Evolutionary conservation across 371 early-diverging fungal genomes (phyloP).

Genomic region (Mortierella sp.): DNA sequence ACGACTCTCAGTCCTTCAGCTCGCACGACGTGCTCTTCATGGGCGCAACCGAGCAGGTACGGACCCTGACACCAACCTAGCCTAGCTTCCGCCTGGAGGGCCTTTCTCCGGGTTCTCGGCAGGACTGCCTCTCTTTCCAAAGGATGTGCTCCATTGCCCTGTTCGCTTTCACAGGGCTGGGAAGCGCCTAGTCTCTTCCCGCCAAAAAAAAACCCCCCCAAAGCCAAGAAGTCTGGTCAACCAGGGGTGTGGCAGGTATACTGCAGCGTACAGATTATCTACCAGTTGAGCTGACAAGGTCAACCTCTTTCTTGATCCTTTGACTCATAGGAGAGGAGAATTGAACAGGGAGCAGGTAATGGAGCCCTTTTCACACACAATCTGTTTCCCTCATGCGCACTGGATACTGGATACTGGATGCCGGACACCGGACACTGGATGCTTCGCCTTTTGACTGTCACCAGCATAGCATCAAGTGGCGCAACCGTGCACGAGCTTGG

Average conservation of each 20-base stretch:
- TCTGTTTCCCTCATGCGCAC: background rate
- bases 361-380: no score
- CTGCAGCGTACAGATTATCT: no score
- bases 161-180: no score
- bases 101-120: no score
- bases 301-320: background rate
- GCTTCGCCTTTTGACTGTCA: no score
- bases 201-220: slow-evolving; percentile 3
- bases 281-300: background rate
- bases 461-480: background rate
- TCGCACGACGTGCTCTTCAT: slow-evolving; percentile 52
- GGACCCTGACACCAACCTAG: background rate
- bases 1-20: slow-evolving; percentile 46
- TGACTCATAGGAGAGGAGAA: slow-evolving; percentile 36
- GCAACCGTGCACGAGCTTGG: background rate
- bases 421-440: no score
- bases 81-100: no score
- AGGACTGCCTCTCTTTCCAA: no score
- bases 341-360: slow-evolving; percentile 52
- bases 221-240: no score
- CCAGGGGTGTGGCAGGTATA: no score
- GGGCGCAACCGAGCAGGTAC: slow-evolving; percentile 52
- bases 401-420: no score
- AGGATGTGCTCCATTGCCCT: no score
- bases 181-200: slow-evolving; percentile 2